These are phyloP conservation scores for Neofusicoccum laricinum DNA, from an alignment of 2,329 filamentous ascomycete species.

Conservation along the genomic window DNA sequence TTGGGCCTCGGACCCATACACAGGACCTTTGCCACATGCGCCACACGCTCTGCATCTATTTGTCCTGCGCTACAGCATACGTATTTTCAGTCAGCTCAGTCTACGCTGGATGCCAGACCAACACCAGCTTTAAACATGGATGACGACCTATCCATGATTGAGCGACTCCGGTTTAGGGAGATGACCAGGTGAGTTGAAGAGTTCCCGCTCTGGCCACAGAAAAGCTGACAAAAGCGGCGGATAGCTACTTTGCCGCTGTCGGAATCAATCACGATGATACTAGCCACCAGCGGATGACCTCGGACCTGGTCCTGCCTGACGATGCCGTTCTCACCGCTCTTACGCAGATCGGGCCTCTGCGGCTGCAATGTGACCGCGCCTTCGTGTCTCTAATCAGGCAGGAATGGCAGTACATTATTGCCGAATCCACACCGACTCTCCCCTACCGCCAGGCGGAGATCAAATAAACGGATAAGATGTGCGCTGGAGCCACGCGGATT, in stretches of 20 bases:
- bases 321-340: slow-evolving; percentile 27
- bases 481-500: neutral
- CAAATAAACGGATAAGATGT: neutral
- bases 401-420: slow-evolving; percentile 48
- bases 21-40: too few species aligned
- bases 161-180: neutral
- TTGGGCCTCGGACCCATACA: too few species aligned
- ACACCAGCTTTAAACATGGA: too few species aligned
- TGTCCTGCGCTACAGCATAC: too few species aligned
- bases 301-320: too few species aligned
- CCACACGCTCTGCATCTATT: too few species aligned
- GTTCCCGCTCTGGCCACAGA: neutral
- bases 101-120: too few species aligned
- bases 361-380: slow-evolving; percentile 33
- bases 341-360: slow-evolving; percentile 36
- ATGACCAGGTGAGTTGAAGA: neutral
- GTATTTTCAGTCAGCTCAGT: too few species aligned
- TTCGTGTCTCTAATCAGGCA: slow-evolving; percentile 48
- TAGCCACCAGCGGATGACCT: neutral
- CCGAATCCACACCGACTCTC: slow-evolving; percentile 47
- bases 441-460: slow-evolving; percentile 32
- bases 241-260: neutral
- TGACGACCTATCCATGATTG: neutral
- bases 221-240: neutral
- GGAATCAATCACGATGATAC: neutral